phyloP scores from a whole-genome alignment of 208 protist genomes.

The Acanthamoeba quina region DNA sequence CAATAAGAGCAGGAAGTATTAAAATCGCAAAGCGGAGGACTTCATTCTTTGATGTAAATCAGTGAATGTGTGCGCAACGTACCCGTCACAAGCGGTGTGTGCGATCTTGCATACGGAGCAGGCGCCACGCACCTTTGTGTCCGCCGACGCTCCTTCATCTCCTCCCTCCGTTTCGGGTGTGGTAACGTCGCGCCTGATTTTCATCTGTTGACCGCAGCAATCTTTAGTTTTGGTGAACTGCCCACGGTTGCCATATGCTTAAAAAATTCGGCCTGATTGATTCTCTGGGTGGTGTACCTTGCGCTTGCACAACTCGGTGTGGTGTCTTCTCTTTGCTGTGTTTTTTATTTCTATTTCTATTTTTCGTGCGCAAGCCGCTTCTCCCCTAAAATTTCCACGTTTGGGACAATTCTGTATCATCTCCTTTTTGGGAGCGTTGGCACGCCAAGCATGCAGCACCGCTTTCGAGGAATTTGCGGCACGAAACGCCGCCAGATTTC shows the following conservation, averaged over 20 bases:
- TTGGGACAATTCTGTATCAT: background rate
- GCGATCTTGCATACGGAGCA: slow-evolving; percentile 58
- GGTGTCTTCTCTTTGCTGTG: no score
- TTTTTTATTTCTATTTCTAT: no score
- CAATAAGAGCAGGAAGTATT: background rate
- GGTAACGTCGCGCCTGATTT: background rate
- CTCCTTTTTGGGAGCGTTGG: background rate
- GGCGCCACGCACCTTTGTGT: background rate
- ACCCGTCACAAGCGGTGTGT: slow-evolving; percentile 47
- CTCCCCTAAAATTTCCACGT: background rate
- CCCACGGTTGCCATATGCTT: no score
- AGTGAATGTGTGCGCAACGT: background rate
- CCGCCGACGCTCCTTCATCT: background rate
- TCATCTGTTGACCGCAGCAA: background rate
- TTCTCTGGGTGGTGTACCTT: no score
- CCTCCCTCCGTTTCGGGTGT: background rate
- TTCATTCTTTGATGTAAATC: background rate
- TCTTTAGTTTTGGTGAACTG: no score
- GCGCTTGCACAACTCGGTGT: background rate
- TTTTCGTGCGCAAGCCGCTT: background rate
- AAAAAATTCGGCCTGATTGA: no score
- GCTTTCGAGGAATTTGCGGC: background rate
- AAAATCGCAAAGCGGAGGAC: background rate
- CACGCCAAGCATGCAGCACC: background rate
- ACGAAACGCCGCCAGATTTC: background rate